Conservation (phyloP, 192 early-diverging fungal species). For the Cladochytrium replicatum region DNA sequence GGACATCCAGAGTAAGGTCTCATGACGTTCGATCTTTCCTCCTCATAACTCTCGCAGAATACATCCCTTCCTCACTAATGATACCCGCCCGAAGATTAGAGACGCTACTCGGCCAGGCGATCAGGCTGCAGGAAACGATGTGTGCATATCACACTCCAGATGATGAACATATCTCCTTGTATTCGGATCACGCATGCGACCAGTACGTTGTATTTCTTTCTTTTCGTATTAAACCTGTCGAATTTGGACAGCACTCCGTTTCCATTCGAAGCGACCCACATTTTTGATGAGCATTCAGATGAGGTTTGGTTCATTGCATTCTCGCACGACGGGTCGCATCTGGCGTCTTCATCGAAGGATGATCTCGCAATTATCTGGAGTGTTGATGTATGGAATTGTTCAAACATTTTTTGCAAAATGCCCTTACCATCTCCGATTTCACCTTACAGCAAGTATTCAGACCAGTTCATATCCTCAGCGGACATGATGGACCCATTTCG, state of each 20-base stretch:
- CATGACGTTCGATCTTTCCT: conserved; percentile 2
- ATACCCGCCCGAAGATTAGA: conserved; percentile 81
- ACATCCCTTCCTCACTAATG: conserved; percentile 71
- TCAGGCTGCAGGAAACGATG: conserved; percentile 55
- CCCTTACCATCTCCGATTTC: conserved; percentile 1
- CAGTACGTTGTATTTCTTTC: conserved; percentile 36
- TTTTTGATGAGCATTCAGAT: conserved; percentile 69
- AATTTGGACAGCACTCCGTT: conserved; percentile 19
- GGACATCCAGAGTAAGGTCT: conserved; percentile 53
- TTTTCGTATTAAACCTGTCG: neutral
- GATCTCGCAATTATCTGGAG: conserved; percentile 83
- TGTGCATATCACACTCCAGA: conserved; percentile 78
- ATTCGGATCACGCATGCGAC: conserved; percentile 63
- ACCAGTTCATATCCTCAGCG: conserved; percentile 34
- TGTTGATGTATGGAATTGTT: conserved; percentile 35
- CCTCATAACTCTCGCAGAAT: conserved; percentile 39
- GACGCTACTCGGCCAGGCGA: conserved; percentile 70
- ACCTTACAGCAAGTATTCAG: conserved; percentile 40
- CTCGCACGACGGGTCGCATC: conserved; percentile 73
- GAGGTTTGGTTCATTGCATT: conserved; percentile 96
- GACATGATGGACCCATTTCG: conserved; percentile 64
- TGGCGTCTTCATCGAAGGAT: conserved; percentile 91
- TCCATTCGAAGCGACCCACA: conserved; percentile 41
- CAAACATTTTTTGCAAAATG: neutral
- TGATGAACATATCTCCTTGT: conserved; percentile 49